phyloP scores from a whole-genome alignment of 345 rosid species.

The Geranium rotundifolium region DNA sequence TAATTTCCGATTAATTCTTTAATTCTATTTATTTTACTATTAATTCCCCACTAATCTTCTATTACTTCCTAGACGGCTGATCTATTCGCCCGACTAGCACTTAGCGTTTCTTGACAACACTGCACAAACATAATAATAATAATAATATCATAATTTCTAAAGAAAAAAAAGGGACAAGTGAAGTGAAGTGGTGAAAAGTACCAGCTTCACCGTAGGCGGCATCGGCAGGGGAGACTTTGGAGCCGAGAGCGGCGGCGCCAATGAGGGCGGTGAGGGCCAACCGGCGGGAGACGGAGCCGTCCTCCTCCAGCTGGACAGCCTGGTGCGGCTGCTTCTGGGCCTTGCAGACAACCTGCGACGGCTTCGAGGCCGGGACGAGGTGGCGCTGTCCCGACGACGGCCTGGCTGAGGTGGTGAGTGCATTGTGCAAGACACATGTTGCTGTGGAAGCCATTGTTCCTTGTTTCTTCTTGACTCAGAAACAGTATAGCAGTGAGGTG shows the following conservation, averaged over 20 bases:
- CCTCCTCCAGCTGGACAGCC: background rate
- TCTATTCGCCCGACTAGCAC: too few species aligned
- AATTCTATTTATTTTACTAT: too few species aligned
- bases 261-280: slow-evolving; percentile 54
- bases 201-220: slow-evolving; percentile 90
- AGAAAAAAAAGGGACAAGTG: background rate
- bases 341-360: background rate
- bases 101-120: too few species aligned
- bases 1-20: too few species aligned
- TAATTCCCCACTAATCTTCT: too few species aligned
- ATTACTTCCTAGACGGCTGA: too few species aligned
- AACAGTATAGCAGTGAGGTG: too few species aligned
- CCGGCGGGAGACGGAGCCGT: background rate
- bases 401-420: background rate
- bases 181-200: slow-evolving; percentile 8
- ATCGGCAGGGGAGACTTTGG: slow-evolving; percentile 66
- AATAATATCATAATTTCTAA: background rate
- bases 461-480: background rate
- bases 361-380: background rate
- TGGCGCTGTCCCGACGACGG: background rate
- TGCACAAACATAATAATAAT: too few species aligned
- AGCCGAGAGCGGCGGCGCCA: slow-evolving; percentile 59
- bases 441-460: background rate
- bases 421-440: background rate
- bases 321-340: background rate